Evolutionary conservation across 345 rosid genomes (phyloP).

Genomic region (Arabidopsis suecica): DNA sequence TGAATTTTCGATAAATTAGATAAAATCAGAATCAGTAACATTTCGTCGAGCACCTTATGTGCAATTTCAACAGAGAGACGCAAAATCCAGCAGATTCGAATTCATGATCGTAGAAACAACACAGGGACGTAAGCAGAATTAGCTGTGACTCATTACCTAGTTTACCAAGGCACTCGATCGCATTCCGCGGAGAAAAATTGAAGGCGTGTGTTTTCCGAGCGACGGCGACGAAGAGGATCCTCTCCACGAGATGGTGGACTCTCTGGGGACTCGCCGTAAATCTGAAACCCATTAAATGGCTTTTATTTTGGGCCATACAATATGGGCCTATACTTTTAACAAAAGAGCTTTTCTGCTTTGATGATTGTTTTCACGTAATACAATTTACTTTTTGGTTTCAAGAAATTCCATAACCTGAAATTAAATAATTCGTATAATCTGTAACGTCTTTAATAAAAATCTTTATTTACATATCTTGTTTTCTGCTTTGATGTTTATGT

Average conservation of each 20-base stretch:
- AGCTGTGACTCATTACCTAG: neutral
- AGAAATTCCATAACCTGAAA: no score
- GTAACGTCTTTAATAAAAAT: neutral
- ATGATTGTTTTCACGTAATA: neutral
- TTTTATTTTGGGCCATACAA: neutral
- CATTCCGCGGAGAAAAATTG: no score
- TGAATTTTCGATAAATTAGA: neutral
- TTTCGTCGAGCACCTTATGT: slow-evolving; percentile 38
- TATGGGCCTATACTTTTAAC: slow-evolving; percentile 5
- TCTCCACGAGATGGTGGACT: neutral
- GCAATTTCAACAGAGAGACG: neutral
- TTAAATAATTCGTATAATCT: no score
- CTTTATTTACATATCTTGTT: neutral
- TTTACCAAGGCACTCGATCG: neutral
- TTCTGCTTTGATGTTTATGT: no score
- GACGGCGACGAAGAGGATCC: slow-evolving; percentile 17
- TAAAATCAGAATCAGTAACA: neutral
- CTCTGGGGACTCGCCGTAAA: neutral
- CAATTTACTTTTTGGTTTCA: no score
- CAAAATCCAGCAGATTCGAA: neutral
- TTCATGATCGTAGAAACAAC: neutral
- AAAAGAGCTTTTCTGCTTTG: neutral
- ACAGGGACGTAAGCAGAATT: neutral
- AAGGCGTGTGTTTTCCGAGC: neutral
- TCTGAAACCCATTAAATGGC: neutral